phyloP scores from a whole-genome alignment of 2,329 filamentous ascomycete genomes.

The Neofusicoccum ribis region DNA sequence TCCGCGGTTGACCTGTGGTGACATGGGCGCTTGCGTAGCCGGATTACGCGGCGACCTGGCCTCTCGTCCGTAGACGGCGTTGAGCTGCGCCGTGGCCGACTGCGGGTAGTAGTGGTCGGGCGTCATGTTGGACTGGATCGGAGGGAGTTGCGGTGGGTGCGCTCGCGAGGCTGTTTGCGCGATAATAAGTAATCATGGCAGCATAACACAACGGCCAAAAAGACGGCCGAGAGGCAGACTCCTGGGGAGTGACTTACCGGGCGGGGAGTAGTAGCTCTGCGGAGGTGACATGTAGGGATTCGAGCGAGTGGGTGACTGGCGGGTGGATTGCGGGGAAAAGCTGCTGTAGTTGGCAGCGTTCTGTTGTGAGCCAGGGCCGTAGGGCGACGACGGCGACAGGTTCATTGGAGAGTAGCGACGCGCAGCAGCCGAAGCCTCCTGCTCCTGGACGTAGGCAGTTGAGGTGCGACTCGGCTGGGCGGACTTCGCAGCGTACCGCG shows the following conservation, averaged over 20 bases:
- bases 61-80: constrained; percentile 62
- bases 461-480: constrained; percentile 75
- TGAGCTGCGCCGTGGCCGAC: constrained; percentile 69
- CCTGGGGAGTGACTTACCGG: constrained; percentile 44
- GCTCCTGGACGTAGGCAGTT: constrained; percentile 70
- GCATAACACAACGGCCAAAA: constrained; percentile 30
- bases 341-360: constrained; percentile 40
- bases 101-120: constrained; percentile 70
- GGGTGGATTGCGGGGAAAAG: constrained; percentile 54
- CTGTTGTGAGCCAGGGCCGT: constrained; percentile 63
- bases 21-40: constrained; percentile 54
- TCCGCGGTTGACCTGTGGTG: constrained; percentile 53
- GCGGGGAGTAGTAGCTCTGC: constrained; percentile 60
- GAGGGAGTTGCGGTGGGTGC: constrained; percentile 68
- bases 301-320: constrained; percentile 77
- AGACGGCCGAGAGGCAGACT: constrained; percentile 17
- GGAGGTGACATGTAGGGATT: constrained; percentile 59
- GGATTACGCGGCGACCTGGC: constrained; percentile 50
- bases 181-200: constrained; percentile 19
- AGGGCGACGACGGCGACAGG: constrained; percentile 77
- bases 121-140: constrained; percentile 69
- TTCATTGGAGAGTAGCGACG: constrained; percentile 98
- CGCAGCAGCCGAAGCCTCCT: constrained; percentile 73
- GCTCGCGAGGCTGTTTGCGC: constrained; percentile 46
- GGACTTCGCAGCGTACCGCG: constrained; percentile 77